Evolutionary conservation across 2,329 filamentous ascomycete species (phyloP).

Genomic region (Blumeria graminis): DNA sequence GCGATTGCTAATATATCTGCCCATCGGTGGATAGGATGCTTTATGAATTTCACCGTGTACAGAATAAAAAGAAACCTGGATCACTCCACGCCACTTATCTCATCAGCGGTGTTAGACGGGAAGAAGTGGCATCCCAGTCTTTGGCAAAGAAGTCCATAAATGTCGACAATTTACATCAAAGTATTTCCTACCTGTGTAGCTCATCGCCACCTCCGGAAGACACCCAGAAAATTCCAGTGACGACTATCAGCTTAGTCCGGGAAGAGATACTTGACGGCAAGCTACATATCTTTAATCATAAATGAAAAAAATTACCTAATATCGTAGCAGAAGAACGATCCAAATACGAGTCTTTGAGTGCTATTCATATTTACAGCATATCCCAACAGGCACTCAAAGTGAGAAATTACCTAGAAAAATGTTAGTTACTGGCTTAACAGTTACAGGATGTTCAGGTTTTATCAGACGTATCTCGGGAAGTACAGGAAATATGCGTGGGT

Average conservation of each 20-base stretch:
- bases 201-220: constrained; percentile 33
- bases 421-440: background rate
- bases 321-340: constrained; percentile 31
- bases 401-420: constrained; percentile 6
- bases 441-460: constrained; percentile 39
- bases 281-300: background rate
- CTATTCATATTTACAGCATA: constrained; percentile 74
- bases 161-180: constrained; percentile 44
- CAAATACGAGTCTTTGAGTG: constrained; percentile 46
- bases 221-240: constrained; percentile 25
- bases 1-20: constrained; percentile 2
- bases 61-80: constrained; percentile 50
- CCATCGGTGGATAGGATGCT: constrained; percentile 38
- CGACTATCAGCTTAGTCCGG: constrained; percentile 39
- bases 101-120: constrained; percentile 42
- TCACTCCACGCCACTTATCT: constrained; percentile 86
- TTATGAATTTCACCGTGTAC: constrained; percentile 58
- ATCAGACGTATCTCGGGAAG: constrained; percentile 41
- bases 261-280: constrained; percentile 44
- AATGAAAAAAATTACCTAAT: background rate
- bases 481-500: constrained; percentile 27
- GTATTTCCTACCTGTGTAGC: constrained; percentile 41
- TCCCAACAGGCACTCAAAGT: constrained; percentile 45
- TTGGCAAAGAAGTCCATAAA: constrained; percentile 22
- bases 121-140: constrained; percentile 12